These are phyloP conservation scores for Fusarium mangiferae DNA, from an alignment of 2,329 filamentous ascomycete species.

Conservation along the genomic window DNA sequence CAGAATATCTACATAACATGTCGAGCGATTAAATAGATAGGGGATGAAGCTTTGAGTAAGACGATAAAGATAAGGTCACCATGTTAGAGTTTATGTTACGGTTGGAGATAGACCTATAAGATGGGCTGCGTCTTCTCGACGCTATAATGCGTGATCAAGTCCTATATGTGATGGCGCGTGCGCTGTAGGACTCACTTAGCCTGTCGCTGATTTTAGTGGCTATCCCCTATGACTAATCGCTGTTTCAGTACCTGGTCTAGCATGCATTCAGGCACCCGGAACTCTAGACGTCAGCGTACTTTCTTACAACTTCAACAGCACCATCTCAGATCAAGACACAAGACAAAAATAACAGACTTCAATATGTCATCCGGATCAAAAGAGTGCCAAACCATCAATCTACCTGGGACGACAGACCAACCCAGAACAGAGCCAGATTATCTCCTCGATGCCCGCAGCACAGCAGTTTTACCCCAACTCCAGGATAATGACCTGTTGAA, in stretches of 20 bases:
- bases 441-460: not conserved
- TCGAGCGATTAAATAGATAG: not conserved
- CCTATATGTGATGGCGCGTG: fast-evolving
- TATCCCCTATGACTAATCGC: not conserved
- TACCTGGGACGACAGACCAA: not conserved
- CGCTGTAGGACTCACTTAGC: not conserved
- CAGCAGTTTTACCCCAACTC: not conserved
- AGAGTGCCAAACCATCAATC: not conserved
- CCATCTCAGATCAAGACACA: not conserved
- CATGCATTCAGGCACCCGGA: not conserved
- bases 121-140: fast-evolving
- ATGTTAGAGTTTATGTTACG: not conserved
- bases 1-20: not conserved
- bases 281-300: fast-evolving
- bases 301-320: not conserved
- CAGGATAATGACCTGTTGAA: slow-evolving; percentile 14
- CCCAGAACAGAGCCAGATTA: not conserved
- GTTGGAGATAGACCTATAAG: fast-evolving
- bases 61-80: fast-evolving
- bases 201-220: not conserved
- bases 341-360: fast-evolving
- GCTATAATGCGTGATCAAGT: not conserved
- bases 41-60: fast-evolving
- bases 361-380: not conserved
- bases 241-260: not conserved